phyloP scores from a whole-genome alignment of 768 basidiomycete species.

The Tulasnella calospora region DNA sequence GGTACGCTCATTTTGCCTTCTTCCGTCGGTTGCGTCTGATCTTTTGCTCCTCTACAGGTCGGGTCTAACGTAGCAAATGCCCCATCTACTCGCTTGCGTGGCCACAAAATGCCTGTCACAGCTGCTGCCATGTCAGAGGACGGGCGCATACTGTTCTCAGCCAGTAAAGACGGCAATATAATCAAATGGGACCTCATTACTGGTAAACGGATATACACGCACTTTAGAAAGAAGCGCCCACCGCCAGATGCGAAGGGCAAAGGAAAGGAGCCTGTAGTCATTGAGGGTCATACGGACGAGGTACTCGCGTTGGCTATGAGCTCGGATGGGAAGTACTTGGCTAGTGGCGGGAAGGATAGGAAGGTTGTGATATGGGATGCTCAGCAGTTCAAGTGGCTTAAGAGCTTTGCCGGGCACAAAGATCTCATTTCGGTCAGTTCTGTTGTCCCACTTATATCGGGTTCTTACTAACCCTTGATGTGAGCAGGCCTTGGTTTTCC shows the following conservation, averaged over 20 bases:
- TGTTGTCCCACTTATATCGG: conserved; percentile 29
- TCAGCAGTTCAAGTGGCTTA: conserved; percentile 68
- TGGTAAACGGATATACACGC: conserved; percentile 54
- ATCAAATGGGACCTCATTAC: conserved; percentile 74
- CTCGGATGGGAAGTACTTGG: conserved; percentile 76
- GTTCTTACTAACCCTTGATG: conserved; percentile 1
- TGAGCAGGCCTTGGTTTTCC: conserved; percentile 61
- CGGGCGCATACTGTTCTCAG: conserved; percentile 70
- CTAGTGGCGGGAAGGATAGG: conserved; percentile 81
- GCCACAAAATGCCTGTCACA: conserved; percentile 76
- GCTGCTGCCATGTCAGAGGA: conserved; percentile 73
- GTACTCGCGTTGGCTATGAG: conserved; percentile 79
- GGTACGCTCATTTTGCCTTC: conserved; percentile 38
- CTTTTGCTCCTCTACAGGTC: not conserved
- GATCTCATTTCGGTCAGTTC: conserved; percentile 59
- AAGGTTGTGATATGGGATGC: conserved; percentile 82
- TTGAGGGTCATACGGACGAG: conserved; percentile 80
- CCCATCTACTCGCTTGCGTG: conserved; percentile 53
- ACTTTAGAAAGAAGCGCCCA: conserved; percentile 54
- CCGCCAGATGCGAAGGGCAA: conserved; percentile 43
- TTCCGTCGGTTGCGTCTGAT: conserved; percentile 4
- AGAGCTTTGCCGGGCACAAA: conserved; percentile 72
- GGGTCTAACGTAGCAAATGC: conserved; percentile 40
- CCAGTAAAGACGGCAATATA: conserved; percentile 88
- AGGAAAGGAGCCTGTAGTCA: conserved; percentile 44